Evolutionary conservation across 352 stramenopile species (phyloP), one percentile per base, ranked within the genome.

Genomic region (Globisporangium cederbergense): DNA sequence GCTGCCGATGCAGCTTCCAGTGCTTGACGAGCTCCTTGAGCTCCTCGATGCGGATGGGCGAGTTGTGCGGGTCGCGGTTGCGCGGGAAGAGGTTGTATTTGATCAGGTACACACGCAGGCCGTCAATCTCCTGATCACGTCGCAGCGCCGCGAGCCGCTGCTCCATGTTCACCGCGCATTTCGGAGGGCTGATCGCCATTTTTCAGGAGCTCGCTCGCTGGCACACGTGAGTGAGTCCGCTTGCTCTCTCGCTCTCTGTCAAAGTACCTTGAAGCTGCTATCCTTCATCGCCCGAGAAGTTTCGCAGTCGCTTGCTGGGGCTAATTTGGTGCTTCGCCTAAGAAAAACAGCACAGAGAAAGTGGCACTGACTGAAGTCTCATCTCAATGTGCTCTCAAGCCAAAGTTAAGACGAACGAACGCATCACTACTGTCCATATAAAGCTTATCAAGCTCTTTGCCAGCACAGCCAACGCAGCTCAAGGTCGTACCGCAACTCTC

Each of bases 11-110:
- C 4, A 97, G 76, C 68, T 97, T 96, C 88, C 90, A 97, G 71
- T 95, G 83, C 62, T 96, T 93, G 14, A 96, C 89, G 10, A 97
- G 76, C 64, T 97, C 91, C 69, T 97, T 97, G 47, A 97, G 81
- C 74, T 97, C 88, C 50, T 97, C 89, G 25, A 93, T 69, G 46
- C 83, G 82, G 70, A 95, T 96, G 28, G 82, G 86, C 49, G 85
- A 94, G 76, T 95, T 96, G 58, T 93, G 72, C 2, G 85, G 85
- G 69, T 93, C 87, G 16, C 86, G 81, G 46, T 93, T 93, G 40
- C 81, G 83, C 42, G 83, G 85, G 62, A 95, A 94, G 53, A 94
- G 76, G 55, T 94, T 91, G 75, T 91, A 92, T 68, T 95, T 95
- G 73, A 95, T 89, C 25, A 95, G 68, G 57, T 94, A 92, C 45